A percentile compares a stretch with the other conserved stretches of the same genome.
Conservation (phyloP, 2,329 filamentous ascomycete species). For the Ceratocystis alfenasii region DNA sequence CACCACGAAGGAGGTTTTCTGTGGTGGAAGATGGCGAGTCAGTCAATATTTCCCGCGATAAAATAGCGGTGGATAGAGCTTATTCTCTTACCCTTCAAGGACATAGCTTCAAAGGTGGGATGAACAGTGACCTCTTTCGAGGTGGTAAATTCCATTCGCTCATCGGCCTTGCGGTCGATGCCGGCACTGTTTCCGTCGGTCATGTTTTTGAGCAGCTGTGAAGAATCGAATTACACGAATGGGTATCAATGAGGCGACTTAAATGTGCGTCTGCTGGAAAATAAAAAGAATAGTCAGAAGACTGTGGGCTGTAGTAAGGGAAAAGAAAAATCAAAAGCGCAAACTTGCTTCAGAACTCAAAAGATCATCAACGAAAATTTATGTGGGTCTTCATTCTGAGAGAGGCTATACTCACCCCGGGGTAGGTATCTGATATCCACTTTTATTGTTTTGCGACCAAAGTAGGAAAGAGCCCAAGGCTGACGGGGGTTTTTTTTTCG, state of each 20-base stretch:
- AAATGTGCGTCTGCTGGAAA: constrained; percentile 11
- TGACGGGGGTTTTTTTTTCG: constrained; percentile 13
- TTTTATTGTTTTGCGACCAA: not conserved
- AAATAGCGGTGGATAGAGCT: no score
- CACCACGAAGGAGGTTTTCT: constrained; percentile 87
- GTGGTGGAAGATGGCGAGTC: not conserved
- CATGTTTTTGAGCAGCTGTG: constrained; percentile 41
- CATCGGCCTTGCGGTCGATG: constrained; percentile 84
- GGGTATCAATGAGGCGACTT: constrained; percentile 27
- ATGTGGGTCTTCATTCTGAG: not conserved
- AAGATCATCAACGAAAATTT: constrained; percentile 2
- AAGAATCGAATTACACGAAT: no score
- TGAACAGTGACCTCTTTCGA: constrained; percentile 96
- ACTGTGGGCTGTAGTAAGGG: not conserved
- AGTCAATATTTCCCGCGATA: not conserved
- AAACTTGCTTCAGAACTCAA: not conserved
- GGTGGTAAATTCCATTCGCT: constrained; percentile 95
- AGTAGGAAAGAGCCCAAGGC: constrained; percentile 12
- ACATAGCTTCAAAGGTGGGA: constrained; percentile 91
- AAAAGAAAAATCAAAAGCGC: not conserved
- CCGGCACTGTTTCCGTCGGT: constrained; percentile 53
- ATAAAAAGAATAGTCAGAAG: not conserved
- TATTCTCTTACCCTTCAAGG: constrained; percentile 57
- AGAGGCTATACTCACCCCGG: constrained; percentile 4
- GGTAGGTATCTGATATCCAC: not conserved